Base-by-base conservation (phyloP, 371 early-diverging fungal species). In the Cokeromyces recurvatus region DNA sequence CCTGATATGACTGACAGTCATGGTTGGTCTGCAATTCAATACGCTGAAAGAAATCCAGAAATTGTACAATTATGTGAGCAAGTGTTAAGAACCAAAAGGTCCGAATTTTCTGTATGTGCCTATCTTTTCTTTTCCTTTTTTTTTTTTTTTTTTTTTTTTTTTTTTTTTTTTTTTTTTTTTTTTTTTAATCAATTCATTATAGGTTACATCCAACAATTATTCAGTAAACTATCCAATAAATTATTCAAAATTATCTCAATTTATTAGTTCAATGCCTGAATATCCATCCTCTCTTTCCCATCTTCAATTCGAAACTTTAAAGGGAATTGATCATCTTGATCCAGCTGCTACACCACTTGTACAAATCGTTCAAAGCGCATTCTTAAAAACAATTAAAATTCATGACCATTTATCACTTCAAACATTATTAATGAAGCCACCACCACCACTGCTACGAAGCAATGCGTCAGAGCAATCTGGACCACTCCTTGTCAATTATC, bases 1-100 rank as follows among this genome's bases (percentile, higher is more conserved):
- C 74, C 78, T 25, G 79, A 81, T 37, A 57, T 78, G 25, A 78
- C 77, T 2, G 86, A 86, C 48, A 73, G 63, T 36, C 81, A 85
- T 45, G 88, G 85, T 2, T 87, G 85, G 85, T 82, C 80, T 24
- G 82, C 88, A 15, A 67, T 82, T 29, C 84, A 84, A 42, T 87
- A 83, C 46, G 82, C 79, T 9, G 79, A 77, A 46, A 57, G 66
- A 43, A 82, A 67, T 40, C 81, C 82, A 2, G 76, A 78, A 34
- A 78, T 86, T 48, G 75, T 81, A 4, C 73, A 74, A 46, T 35
- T 81, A 41, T 78, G 84, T 43, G 84, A 84, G 34, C 67, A 71
- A 36, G 67, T 79, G 3, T 51, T 81, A 11, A 57, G 81, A 12
- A 62, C 68, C 46, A 70, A 64, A 56, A 58, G 81, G 29, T 68